These are phyloP conservation scores for Suhomyces choctaworum DNA, from an alignment of 1,139 yeast genomes.

Conservation along the genomic window DNA sequence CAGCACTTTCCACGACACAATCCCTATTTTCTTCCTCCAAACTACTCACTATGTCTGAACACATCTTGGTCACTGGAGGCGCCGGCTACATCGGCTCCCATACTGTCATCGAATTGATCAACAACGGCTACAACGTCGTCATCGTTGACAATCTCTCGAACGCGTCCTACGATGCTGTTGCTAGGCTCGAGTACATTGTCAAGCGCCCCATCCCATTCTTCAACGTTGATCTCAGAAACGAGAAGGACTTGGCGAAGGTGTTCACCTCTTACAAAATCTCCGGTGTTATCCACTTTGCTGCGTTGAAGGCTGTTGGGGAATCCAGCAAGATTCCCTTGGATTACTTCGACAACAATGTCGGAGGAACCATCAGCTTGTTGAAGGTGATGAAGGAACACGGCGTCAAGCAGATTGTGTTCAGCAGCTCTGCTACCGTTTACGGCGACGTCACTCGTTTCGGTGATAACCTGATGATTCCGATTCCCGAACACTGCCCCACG, in stretches of 20 bases:
- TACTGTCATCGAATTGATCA: conserved; percentile 65
- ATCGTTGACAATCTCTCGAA: conserved; percentile 71
- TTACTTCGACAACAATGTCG: conserved; percentile 70
- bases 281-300: conserved; percentile 82
- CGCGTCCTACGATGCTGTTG: conserved; percentile 67
- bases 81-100: conserved; percentile 89
- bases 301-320: conserved; percentile 83
- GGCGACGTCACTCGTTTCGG: conserved; percentile 79
- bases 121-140: conserved; percentile 67
- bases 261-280: conserved; percentile 52
- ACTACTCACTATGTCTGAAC: conserved; percentile 17
- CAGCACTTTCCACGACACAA: no score
- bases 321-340: conserved; percentile 69
- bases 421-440: conserved; percentile 81
- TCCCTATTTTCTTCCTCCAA: neutral
- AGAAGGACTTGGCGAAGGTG: conserved; percentile 46
- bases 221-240: conserved; percentile 59
- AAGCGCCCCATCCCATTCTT: conserved; percentile 54
- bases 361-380: conserved; percentile 63
- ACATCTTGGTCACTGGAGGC: conserved; percentile 79
- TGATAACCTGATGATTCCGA: conserved; percentile 61
- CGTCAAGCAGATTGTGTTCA: conserved; percentile 67
- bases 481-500: conserved; percentile 76
- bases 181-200: conserved; percentile 60
- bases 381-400: conserved; percentile 48